phyloP scores from a whole-genome alignment of 106 monocot genomes.

The Dioscorea dumetorum region DNA sequence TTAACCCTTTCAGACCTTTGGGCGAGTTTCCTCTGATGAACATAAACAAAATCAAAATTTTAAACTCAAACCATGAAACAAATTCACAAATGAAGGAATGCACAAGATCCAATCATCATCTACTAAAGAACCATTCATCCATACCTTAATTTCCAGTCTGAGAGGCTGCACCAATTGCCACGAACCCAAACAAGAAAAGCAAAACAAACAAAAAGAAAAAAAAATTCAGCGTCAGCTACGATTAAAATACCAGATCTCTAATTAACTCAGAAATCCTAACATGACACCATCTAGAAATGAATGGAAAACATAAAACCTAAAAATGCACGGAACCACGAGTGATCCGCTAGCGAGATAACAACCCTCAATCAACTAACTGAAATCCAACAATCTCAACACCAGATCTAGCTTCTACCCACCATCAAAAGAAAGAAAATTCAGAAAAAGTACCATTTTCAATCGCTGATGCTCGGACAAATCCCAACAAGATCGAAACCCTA shows the following conservation, averaged over 20 bases:
- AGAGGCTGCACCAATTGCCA: conserved; percentile 49
- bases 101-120: conserved; percentile 7
- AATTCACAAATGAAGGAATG: neutral
- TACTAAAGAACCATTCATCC: neutral
- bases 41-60: conserved; percentile 5
- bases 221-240: neutral
- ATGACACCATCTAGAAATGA: neutral
- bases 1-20: conserved; percentile 79
- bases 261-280: neutral
- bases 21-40: conserved; percentile 61
- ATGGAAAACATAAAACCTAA: neutral
- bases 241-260: conserved; percentile 2
- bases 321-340: neutral
- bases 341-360: neutral
- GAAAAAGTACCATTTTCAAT: neutral
- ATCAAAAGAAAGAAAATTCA: neutral
- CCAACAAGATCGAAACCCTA: neutral
- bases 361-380: neutral
- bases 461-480: neutral
- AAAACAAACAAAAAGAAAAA: conserved; percentile 4
- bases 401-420: neutral
- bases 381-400: neutral
- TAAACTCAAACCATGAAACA: neutral
- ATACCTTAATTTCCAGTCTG: conserved; percentile 82
- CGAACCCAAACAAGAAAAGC: conserved; percentile 7